Conservation (phyloP, 2,329 filamentous ascomycete species). For the Tolypocladium nubicola region DNA sequence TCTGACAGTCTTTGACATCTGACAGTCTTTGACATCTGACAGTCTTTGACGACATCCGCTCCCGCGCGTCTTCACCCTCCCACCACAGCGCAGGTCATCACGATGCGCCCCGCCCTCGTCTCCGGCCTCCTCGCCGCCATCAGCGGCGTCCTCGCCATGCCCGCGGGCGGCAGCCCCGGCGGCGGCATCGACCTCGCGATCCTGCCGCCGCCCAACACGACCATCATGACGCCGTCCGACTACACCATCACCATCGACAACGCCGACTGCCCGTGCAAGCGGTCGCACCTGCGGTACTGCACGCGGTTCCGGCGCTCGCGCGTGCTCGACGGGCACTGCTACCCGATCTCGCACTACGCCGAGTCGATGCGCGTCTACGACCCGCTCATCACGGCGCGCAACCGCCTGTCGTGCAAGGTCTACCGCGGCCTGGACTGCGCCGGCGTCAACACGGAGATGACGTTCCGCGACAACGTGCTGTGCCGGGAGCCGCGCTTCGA, state of each 20-base stretch:
- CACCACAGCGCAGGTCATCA: not conserved
- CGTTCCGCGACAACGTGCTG: not conserved
- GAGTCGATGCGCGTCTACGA: not conserved
- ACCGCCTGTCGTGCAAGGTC: not conserved
- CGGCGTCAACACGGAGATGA: not conserved
- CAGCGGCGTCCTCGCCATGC: too few relatives aligned
- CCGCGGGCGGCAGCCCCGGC: not conserved
- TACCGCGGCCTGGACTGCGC: not conserved
- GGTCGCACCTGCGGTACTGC: not conserved
- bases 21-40: too few relatives aligned
- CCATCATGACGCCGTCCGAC: not conserved
- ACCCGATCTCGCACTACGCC: not conserved
- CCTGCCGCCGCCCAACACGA: not conserved
- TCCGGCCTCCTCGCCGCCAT: not conserved
- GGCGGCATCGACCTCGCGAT: not conserved
- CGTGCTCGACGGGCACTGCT: not conserved
- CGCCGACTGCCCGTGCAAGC: not conserved
- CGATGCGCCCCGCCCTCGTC: not conserved
- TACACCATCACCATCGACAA: not conserved
- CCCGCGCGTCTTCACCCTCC: too few relatives aligned
- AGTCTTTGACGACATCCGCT: too few relatives aligned
- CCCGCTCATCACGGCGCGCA: not conserved
- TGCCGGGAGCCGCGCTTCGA: not conserved
- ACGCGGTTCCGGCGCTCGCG: not conserved
- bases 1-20: too few relatives aligned